A percentile compares a stretch with the other conserved stretches of the same genome.
Conservation (phyloP, 1,139 yeast genomes). For the Eremothecium coryli region DNA sequence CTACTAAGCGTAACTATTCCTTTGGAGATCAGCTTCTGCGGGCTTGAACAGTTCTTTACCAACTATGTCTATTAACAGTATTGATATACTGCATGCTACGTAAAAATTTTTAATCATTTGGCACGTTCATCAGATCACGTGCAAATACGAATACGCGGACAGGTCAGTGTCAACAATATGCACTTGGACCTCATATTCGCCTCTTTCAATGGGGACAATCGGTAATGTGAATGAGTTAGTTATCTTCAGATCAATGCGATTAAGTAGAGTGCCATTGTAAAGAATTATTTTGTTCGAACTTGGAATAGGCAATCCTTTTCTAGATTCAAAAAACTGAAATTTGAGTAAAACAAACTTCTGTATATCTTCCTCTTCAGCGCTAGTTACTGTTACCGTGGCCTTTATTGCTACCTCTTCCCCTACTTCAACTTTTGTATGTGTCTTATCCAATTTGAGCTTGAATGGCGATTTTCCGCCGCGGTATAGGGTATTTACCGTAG, state of each 20-base stretch:
- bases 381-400: constrained; percentile 9
- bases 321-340: constrained; percentile 19
- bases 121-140: constrained; percentile 3
- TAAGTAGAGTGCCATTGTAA: constrained; percentile 23
- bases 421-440: constrained; percentile 8
- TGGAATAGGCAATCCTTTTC: constrained; percentile 20
- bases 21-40: no score
- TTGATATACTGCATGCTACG: no score
- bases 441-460: constrained; percentile 13
- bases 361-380: neutral
- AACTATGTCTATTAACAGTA: no score
- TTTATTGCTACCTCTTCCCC: constrained; percentile 14
- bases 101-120: no score
- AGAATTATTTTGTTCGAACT: constrained; percentile 20
- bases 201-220: constrained; percentile 24
- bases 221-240: constrained; percentile 12
- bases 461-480: constrained; percentile 16
- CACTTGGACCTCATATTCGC: constrained; percentile 19
- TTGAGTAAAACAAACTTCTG: constrained; percentile 10
- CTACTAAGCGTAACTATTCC: no score
- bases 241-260: constrained; percentile 10
- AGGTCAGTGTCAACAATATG: neutral
- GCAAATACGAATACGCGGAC: constrained; percentile 1
- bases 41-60: no score
- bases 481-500: constrained; percentile 19